phyloP scores from a whole-genome alignment of 768 basidiomycete species.

The Suillus ampliporus region DNA sequence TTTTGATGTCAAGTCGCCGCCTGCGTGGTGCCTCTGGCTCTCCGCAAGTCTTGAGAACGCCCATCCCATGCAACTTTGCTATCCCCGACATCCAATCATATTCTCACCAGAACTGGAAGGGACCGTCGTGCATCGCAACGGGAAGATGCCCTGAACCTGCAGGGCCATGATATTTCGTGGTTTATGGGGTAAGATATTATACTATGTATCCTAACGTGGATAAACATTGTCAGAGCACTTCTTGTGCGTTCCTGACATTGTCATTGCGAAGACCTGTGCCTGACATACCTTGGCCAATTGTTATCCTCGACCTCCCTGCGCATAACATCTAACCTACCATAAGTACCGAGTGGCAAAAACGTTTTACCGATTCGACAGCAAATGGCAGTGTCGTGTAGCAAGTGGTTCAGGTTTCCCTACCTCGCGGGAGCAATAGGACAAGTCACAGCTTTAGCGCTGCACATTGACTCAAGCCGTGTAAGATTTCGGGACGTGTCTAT shows the following conservation, averaged over 20 bases:
- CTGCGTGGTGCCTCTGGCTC: not conserved
- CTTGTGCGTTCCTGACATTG: constrained; percentile 1
- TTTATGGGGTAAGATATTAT: not conserved
- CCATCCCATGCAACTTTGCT: not conserved
- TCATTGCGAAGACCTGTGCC: not conserved
- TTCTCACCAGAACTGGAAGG: not conserved
- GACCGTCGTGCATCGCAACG: not conserved
- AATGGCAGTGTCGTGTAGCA: not conserved
- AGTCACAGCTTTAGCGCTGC: not conserved
- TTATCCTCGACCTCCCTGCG: not conserved
- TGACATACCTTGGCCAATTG: not conserved
- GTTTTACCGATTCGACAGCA: not conserved
- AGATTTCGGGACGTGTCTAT: not conserved
- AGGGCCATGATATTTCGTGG: not conserved
- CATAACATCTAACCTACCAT: not conserved
- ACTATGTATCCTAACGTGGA: constrained; percentile 3
- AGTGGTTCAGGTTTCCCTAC: not conserved
- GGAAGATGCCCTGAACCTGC: not conserved
- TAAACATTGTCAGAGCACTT: not conserved
- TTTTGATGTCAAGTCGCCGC: not conserved
- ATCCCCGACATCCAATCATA: not conserved
- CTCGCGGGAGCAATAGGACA: not conserved
- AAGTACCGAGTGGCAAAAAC: not conserved
- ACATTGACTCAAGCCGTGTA: not conserved
- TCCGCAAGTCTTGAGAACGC: not conserved